A percentile compares a stretch with the other conserved stretches of the same genome.
Evolutionary conservation across 805 yeast genomes (phyloP).

Genomic region (Candida pini): DNA sequence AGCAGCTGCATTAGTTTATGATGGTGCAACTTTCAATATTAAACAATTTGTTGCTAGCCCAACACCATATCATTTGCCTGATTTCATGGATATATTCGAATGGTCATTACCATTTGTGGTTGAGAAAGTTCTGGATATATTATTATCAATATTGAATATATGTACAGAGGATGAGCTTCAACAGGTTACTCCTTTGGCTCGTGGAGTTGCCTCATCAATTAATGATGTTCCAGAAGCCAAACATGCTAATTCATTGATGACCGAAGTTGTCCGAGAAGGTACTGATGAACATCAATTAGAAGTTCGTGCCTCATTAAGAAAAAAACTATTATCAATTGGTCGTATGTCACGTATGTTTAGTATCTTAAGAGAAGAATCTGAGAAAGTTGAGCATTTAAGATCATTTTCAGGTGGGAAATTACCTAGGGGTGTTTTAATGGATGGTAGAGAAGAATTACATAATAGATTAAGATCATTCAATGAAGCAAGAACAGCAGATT

Average conservation of each 20-base stretch:
- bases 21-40: slow-evolving; percentile 86
- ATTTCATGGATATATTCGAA: slow-evolving; percentile 94
- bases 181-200: slow-evolving; percentile 54
- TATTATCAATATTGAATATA: slow-evolving; percentile 80
- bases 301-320: slow-evolving; percentile 48
- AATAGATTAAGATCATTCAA: slow-evolving; percentile 67
- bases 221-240: slow-evolving; percentile 19
- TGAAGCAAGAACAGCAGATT: slow-evolving; percentile 76
- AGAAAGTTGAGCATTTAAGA: slow-evolving; percentile 76
- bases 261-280: not conserved
- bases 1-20: slow-evolving; percentile 90
- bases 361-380: slow-evolving; percentile 82
- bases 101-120: slow-evolving; percentile 98
- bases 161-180: slow-evolving; percentile 91
- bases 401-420: slow-evolving; percentile 65
- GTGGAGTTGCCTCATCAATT: slow-evolving; percentile 30
- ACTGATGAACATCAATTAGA: slow-evolving; percentile 13
- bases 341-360: slow-evolving; percentile 89
- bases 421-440: slow-evolving; percentile 80
- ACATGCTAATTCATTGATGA: not conserved
- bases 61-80: slow-evolving; percentile 95
- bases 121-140: slow-evolving; percentile 89
- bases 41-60: slow-evolving; percentile 87
- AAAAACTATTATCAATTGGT: slow-evolving; percentile 87
- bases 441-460: slow-evolving; percentile 77